These are phyloP conservation scores for Vinca major DNA, from an alignment of 305 asterid species.

Conservation along the genomic window DNA sequence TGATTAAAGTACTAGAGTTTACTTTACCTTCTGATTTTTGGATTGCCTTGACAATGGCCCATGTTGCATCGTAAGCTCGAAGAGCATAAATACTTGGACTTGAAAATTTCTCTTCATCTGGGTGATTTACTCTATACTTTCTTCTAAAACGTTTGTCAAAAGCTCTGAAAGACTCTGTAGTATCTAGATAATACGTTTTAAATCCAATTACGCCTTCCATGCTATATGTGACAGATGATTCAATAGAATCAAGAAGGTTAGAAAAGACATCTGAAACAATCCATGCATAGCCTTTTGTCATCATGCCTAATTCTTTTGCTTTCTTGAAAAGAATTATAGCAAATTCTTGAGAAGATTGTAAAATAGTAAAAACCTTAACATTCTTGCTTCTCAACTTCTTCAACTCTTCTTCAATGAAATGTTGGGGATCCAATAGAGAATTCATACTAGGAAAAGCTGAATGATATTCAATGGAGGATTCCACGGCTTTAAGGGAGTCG, in stretches of 20 bases:
- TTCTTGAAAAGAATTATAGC: conserved; percentile 33
- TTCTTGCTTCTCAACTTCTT: conserved; percentile 23
- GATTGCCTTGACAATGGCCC: conserved; percentile 26
- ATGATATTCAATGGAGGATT: conserved; percentile 29
- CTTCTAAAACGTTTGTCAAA: conserved; percentile 34
- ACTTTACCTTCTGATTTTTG: conserved; percentile 13
- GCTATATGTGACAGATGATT: conserved; percentile 19
- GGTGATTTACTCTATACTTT: conserved; percentile 28
- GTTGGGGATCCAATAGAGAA: conserved; percentile 19
- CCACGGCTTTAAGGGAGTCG: conserved; percentile 29
- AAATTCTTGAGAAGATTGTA: conserved; percentile 41
- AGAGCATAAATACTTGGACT: conserved; percentile 40
- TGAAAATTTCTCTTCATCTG: conserved; percentile 32
- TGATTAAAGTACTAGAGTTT: conserved; percentile 13
- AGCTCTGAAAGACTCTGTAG: conserved; percentile 18
- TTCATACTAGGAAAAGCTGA: conserved; percentile 27
- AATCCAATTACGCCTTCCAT: conserved; percentile 70
- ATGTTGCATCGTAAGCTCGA: conserved; percentile 47
- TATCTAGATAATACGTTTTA: conserved; percentile 23
- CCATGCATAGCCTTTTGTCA: conserved; percentile 61
- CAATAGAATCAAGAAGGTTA: conserved; percentile 45
- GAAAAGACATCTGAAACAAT: conserved; percentile 42
- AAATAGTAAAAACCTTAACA: conserved; percentile 31
- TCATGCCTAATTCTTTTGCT: conserved; percentile 44
- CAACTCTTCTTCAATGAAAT: conserved; percentile 26